Conservation (phyloP, 2,329 filamentous ascomycete species). For the Aspergillus alliaceus region DNA sequence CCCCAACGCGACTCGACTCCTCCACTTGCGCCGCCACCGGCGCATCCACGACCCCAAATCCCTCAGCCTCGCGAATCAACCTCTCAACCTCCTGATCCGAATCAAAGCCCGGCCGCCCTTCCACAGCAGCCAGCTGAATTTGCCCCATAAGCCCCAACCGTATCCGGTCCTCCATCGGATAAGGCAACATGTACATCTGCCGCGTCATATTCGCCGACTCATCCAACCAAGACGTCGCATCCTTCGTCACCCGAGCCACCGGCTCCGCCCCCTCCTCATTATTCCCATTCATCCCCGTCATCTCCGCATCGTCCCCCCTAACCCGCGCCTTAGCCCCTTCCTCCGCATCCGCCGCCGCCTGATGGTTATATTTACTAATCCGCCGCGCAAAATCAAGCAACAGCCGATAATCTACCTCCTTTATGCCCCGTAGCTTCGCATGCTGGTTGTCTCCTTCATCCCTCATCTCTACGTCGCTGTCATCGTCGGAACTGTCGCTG, state of each 20-base stretch:
- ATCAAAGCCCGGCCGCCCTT: conserved; percentile 59
- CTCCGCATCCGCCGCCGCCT: conserved; percentile 45
- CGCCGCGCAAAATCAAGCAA: conserved; percentile 47
- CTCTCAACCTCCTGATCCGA: conserved; percentile 50
- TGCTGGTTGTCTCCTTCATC: neutral
- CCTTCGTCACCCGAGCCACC: conserved; percentile 40
- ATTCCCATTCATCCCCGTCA: conserved; percentile 33
- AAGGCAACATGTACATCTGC: conserved; percentile 44
- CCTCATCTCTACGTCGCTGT: neutral
- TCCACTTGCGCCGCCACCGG: conserved; percentile 37
- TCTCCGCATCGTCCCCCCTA: conserved; percentile 31
- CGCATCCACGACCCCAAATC: conserved; percentile 49
- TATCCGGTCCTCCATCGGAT: conserved; percentile 46
- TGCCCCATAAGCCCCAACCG: conserved; percentile 48
- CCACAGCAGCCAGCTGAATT: conserved; percentile 41
- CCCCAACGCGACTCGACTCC: conserved; percentile 35
- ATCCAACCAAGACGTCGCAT: conserved; percentile 42
- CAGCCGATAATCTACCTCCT: conserved; percentile 45
- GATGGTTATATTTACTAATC: conserved; percentile 49
- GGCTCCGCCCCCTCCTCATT: conserved; percentile 25
- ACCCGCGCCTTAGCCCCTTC: conserved; percentile 22
- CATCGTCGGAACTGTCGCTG: neutral
- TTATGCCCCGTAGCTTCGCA: conserved; percentile 19
- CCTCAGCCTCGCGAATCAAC: conserved; percentile 54
- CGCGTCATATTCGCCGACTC: conserved; percentile 42